A percentile compares a stretch with the other conserved stretches of the same genome.
Evolutionary conservation across 2,329 filamentous ascomycete genomes (phyloP).

Genomic region (Neonectria ditissima): DNA sequence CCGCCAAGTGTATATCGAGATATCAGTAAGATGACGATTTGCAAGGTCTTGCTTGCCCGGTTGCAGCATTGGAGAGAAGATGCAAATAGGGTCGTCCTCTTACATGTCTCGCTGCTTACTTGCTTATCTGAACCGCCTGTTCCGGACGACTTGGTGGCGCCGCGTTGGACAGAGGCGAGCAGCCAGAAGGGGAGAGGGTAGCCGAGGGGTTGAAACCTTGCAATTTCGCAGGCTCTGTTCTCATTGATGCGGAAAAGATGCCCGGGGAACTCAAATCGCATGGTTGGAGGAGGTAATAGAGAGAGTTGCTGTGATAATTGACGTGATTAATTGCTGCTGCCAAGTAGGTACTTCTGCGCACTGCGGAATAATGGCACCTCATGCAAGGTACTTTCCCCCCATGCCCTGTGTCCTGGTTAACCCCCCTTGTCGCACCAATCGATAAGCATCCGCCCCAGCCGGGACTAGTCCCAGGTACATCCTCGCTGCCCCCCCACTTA

Average conservation of each 20-base stretch:
- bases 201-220: slow-evolving; percentile 19
- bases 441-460: slow-evolving; percentile 37
- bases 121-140: slow-evolving; percentile 19
- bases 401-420: not conserved
- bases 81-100: not conserved
- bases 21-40: not conserved
- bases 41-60: not conserved
- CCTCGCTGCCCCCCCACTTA: slow-evolving; percentile 31
- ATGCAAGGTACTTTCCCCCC: slow-evolving; percentile 8
- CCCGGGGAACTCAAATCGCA: not conserved
- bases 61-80: not conserved
- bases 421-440: slow-evolving; percentile 26
- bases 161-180: not conserved
- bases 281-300: not conserved
- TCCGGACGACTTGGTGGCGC: not conserved
- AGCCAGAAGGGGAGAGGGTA: slow-evolving; percentile 20
- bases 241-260: no score
- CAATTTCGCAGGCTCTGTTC: slow-evolving; percentile 16
- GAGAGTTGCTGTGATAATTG: not conserved
- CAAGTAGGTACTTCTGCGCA: not conserved
- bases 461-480: slow-evolving; percentile 30
- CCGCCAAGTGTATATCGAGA: slow-evolving; percentile 1
- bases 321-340: not conserved
- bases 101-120: not conserved
- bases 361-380: no score